Conservation (phyloP, 768 basidiomycete species). For the Hypholoma fasciculare region DNA sequence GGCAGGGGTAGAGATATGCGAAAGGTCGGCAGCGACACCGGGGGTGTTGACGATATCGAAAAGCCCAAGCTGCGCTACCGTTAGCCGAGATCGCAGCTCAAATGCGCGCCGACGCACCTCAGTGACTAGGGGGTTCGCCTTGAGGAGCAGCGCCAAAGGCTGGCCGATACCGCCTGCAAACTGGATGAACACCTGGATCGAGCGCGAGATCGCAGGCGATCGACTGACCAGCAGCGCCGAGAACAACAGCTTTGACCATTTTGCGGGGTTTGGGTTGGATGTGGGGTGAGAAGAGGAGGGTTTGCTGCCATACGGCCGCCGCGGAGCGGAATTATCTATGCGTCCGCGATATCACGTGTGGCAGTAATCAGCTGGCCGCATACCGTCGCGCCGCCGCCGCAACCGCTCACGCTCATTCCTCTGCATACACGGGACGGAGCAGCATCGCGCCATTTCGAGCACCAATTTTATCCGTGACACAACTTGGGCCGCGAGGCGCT, state of each 20-base stretch:
- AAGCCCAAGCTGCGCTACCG: constrained; percentile 62
- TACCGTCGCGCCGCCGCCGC: not conserved
- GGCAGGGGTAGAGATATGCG: constrained; percentile 89
- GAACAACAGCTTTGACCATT: constrained; percentile 86
- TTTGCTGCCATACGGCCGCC: constrained; percentile 13
- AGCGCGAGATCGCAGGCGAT: not conserved
- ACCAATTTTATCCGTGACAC: too few species aligned
- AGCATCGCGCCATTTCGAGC: too few species aligned
- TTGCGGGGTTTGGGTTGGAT: constrained; percentile 18
- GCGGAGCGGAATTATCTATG: constrained; percentile 14
- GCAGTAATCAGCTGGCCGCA: constrained; percentile 12
- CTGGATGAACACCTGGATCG: constrained; percentile 6
- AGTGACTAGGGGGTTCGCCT: constrained; percentile 79
- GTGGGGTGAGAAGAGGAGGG: constrained; percentile 19
- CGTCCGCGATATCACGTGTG: constrained; percentile 23
- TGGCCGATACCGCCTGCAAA: constrained; percentile 90
- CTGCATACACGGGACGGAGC: too few species aligned
- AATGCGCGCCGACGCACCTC: constrained; percentile 43
- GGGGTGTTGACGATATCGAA: constrained; percentile 99
- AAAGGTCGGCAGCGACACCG: constrained; percentile 93
- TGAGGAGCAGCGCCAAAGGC: constrained; percentile 90
- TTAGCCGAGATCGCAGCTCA: not conserved
- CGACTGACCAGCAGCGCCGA: constrained; percentile 85
- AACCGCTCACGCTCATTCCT: not conserved
- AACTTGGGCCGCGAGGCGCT: too few species aligned